phyloP scores from a whole-genome alignment of 2,329 filamentous ascomycete genomes.

The Albophoma yamanashiensis region DNA sequence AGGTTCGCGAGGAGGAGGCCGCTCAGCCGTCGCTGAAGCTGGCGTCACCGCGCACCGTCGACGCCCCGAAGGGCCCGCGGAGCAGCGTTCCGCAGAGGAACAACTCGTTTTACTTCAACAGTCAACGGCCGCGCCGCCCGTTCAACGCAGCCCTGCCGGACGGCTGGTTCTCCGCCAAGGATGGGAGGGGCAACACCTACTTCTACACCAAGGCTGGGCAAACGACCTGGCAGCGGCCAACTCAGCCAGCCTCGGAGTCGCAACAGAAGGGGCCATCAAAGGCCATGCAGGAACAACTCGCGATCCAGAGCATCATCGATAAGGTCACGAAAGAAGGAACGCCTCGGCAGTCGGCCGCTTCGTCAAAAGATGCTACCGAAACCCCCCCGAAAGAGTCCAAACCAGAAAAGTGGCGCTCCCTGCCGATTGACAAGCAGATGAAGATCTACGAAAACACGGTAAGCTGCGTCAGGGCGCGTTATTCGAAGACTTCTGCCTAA shows the following conservation, averaged over 20 bases:
- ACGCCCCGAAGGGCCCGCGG: slow-evolving; percentile 47
- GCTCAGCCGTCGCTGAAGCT: slow-evolving; percentile 27
- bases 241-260: slow-evolving; percentile 53
- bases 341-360: slow-evolving; percentile 43
- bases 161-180: slow-evolving; percentile 78
- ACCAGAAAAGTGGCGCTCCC: slow-evolving; percentile 59
- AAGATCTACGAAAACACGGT: slow-evolving; percentile 92
- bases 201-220: slow-evolving; percentile 73
- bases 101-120: slow-evolving; percentile 37
- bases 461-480: slow-evolving; percentile 21
- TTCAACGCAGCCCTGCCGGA: slow-evolving; percentile 51
- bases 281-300: slow-evolving; percentile 53
- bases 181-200: slow-evolving; percentile 63
- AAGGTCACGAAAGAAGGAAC: slow-evolving; percentile 61
- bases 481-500: background rate
- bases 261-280: slow-evolving; percentile 55
- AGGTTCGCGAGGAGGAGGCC: slow-evolving; percentile 30
- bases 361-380: slow-evolving; percentile 52
- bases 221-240: slow-evolving; percentile 76
- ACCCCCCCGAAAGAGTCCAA: slow-evolving; percentile 47
- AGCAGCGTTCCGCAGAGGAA: slow-evolving; percentile 48
- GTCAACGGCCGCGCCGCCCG: slow-evolving; percentile 43
- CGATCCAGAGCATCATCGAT: slow-evolving; percentile 76
- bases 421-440: slow-evolving; percentile 77
- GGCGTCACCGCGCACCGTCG: slow-evolving; percentile 32